Evolutionary conservation across 2,329 filamentous ascomycete genomes (phyloP).

Genomic region (Microdochium bolleyi): DNA sequence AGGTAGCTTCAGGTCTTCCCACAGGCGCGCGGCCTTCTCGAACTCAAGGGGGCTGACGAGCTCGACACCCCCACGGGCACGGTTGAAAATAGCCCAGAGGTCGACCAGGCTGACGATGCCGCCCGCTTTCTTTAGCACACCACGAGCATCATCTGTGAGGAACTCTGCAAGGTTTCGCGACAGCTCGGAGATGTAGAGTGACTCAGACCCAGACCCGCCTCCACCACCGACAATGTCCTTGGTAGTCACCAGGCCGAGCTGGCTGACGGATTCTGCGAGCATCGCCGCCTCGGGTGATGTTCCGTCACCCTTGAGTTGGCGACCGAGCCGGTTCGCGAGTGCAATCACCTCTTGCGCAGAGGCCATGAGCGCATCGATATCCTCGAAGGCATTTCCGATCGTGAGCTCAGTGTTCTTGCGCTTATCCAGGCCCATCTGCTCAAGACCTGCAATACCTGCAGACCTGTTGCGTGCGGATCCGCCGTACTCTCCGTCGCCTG

Average conservation of each 20-base stretch:
- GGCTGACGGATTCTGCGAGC: slow-evolving; percentile 73
- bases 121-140: slow-evolving; percentile 69
- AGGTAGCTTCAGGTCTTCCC: slow-evolving; percentile 81
- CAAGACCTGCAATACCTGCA: slow-evolving; percentile 86
- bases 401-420: slow-evolving; percentile 89
- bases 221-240: slow-evolving; percentile 86
- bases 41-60: slow-evolving; percentile 89
- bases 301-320: slow-evolving; percentile 54
- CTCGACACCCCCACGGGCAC: slow-evolving; percentile 86
- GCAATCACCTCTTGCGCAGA: slow-evolving; percentile 95
- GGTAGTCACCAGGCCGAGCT: slow-evolving; percentile 84
- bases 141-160: slow-evolving; percentile 74
- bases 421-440: slow-evolving; percentile 74
- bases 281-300: slow-evolving; percentile 63
- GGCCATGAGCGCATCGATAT: slow-evolving; percentile 93
- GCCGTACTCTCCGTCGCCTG: slow-evolving; percentile 20
- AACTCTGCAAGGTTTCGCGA: slow-evolving; percentile 83
- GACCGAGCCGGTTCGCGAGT: slow-evolving; percentile 79
- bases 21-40: slow-evolving; percentile 78
- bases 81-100: slow-evolving; percentile 91
- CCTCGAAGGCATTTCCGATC: slow-evolving; percentile 91
- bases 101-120: slow-evolving; percentile 88
- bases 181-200: slow-evolving; percentile 82
- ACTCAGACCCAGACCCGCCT: slow-evolving; percentile 56
- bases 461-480: slow-evolving; percentile 41